Conservation (phyloP, 345 rosid genomes). For the Toxicodendron radicans region DNA sequence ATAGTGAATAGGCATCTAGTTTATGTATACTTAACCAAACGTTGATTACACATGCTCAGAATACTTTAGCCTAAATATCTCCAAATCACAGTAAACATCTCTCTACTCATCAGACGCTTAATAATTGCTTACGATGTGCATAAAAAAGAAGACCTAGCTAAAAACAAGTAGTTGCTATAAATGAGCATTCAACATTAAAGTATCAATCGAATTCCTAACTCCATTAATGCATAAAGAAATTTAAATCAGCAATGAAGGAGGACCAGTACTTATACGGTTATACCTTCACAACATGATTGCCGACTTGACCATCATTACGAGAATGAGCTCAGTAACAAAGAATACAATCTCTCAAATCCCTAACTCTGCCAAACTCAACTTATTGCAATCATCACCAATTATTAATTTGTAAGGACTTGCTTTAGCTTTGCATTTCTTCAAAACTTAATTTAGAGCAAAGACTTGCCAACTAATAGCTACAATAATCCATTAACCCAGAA, state of each 20-base stretch:
- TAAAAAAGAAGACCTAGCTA: neutral
- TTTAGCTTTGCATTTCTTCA: neutral
- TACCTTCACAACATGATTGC: neutral
- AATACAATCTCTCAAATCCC: neutral
- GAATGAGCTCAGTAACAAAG: neutral
- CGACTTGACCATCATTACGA: neutral
- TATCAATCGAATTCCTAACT: neutral
- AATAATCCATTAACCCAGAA: neutral
- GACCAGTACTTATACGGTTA: too few species aligned
- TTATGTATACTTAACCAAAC: neutral
- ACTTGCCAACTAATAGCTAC: neutral
- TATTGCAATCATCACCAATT: slow-evolving; percentile 9
- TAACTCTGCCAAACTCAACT: slow-evolving; percentile 4
- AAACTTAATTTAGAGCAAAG: neutral
- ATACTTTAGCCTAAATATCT: too few species aligned
- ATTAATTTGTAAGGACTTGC: neutral
- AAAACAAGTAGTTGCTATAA: slow-evolving; percentile 5
- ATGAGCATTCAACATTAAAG: neutral
- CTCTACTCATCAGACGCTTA: neutral
- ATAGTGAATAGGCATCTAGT: too few species aligned
- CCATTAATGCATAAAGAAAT: too few species aligned
- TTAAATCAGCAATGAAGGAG: neutral
- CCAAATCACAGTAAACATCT: neutral
- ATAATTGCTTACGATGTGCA: neutral
- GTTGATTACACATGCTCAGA: neutral